A percentile compares a stretch with the other conserved stretches of the same genome.
Conservation (phyloP, 768 basidiomycete species). For the Termitomyces sp. region DNA sequence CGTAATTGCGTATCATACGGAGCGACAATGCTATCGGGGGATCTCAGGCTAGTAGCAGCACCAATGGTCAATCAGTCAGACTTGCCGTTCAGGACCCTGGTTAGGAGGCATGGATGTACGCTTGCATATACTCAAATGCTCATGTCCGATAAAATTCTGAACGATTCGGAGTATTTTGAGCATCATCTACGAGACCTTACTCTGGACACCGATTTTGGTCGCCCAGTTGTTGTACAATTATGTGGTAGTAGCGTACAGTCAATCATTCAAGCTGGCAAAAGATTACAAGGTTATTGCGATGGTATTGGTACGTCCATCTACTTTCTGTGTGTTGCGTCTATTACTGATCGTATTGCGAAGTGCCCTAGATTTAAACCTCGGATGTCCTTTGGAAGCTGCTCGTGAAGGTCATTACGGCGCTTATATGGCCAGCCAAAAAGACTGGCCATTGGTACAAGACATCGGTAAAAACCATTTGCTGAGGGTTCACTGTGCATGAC, state of each 20-base stretch:
- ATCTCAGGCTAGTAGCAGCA: conserved; percentile 48
- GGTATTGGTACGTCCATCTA: conserved; percentile 52
- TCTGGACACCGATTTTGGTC: conserved; percentile 20
- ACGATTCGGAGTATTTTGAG: conserved; percentile 62
- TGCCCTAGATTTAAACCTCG: conserved; percentile 66
- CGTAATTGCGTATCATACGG: not conserved
- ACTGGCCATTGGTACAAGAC: conserved; percentile 62
- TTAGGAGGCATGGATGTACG: conserved; percentile 58
- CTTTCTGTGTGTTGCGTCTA: not conserved
- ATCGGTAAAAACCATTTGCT: conserved; percentile 43
- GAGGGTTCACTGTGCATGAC: not conserved
- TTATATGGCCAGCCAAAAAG: conserved; percentile 67
- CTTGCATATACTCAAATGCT: conserved; percentile 79
- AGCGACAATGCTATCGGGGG: conserved; percentile 10
- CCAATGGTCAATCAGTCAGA: conserved; percentile 84
- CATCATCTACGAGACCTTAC: conserved; percentile 55
- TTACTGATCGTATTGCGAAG: conserved; percentile 10
- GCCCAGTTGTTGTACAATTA: conserved; percentile 65
- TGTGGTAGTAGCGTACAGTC: conserved; percentile 65
- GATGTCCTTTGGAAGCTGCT: conserved; percentile 73
- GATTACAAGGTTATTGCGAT: conserved; percentile 56
- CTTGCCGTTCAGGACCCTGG: conserved; percentile 63
- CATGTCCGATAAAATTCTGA: conserved; percentile 50
- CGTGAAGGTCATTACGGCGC: conserved; percentile 65
- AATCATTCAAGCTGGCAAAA: conserved; percentile 55